These are phyloP conservation scores for Diaporthe vaccinii DNA, from an alignment of 2,329 filamentous ascomycete species.

Conservation along the genomic window DNA sequence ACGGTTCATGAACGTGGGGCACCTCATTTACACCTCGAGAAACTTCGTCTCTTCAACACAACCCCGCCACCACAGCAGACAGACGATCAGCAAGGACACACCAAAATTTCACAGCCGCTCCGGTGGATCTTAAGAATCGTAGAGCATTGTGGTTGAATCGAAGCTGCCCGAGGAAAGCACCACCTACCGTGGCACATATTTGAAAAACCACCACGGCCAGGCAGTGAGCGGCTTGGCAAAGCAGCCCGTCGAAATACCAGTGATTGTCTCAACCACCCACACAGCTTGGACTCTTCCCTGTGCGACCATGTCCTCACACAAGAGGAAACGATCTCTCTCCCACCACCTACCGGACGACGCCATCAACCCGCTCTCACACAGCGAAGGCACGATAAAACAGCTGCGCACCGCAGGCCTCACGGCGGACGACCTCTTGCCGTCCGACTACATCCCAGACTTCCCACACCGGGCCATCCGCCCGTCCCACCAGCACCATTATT, in stretches of 20 bases:
- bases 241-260: neutral
- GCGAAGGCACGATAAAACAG: conserved; percentile 65
- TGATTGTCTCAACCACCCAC: conserved; percentile 20
- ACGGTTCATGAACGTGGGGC: neutral
- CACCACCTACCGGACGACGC: conserved; percentile 49
- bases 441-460: conserved; percentile 57
- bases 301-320: conserved; percentile 44
- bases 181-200: neutral
- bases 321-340: conserved; percentile 52
- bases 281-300: neutral
- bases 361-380: conserved; percentile 70
- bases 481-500: conserved; percentile 6
- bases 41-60: neutral
- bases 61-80: neutral
- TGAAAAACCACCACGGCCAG: neutral
- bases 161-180: too few species aligned
- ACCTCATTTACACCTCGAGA: neutral
- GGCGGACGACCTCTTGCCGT: conserved; percentile 59
- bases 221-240: conserved; percentile 2
- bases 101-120: neutral
- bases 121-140: neutral
- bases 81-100: neutral
- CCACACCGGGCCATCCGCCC: conserved; percentile 59
- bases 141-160: neutral
- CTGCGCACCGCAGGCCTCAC: conserved; percentile 66